Evolutionary conservation across 2,329 filamentous ascomycete genomes (phyloP), one percentile per base, ranked within the genome.

Genomic region (Hymenoscyphus repandus): DNA sequence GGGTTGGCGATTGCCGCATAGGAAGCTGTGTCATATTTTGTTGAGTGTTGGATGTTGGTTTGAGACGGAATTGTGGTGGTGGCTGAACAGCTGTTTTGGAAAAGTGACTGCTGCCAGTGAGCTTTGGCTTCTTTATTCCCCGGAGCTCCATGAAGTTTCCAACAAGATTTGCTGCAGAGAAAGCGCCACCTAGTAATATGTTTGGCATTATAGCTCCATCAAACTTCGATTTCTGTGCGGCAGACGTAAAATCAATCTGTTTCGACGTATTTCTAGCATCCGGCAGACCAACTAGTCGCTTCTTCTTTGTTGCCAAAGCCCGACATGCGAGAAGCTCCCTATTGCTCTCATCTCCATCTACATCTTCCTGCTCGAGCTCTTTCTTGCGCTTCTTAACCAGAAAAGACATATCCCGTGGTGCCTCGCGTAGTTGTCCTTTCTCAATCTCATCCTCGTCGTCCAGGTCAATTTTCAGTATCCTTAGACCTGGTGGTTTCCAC

Each of bases 81-180:
- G 49, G 33, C 47, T 45, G 18, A 13, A 30, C 32, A 44, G 33
- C 13, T 40, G 41, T 49, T 9, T 32, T 49, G 2, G 18, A 4
- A n/a, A 65, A 69, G 37, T 66, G 64, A 9, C 58, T 51, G 50
- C 60, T 65, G 20, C 58, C 61, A 13, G 52, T 56, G 5, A 61
- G 40, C 42, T 62, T 65, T 41, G 55, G 53, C 43, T 58, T 65
- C 48, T 66, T 68, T 2, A 52, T 51, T 20, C 74, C 71, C 48
- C 73, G 71, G 6, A 74, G 64, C 45, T 73, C 67, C 68, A 81
- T 75, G 56, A 78, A 82, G 27, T 70, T 73, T 5, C 72, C 67
- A 30, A 81, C 59, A 3, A 74, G 72, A 7, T 64, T 66, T 10
- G 58, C 66, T 22, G 69, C 69, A 55, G 71, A 72, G 58, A 74